Conservation (phyloP, 2,329 filamentous ascomycete species). For the Fusarium scirpi region DNA sequence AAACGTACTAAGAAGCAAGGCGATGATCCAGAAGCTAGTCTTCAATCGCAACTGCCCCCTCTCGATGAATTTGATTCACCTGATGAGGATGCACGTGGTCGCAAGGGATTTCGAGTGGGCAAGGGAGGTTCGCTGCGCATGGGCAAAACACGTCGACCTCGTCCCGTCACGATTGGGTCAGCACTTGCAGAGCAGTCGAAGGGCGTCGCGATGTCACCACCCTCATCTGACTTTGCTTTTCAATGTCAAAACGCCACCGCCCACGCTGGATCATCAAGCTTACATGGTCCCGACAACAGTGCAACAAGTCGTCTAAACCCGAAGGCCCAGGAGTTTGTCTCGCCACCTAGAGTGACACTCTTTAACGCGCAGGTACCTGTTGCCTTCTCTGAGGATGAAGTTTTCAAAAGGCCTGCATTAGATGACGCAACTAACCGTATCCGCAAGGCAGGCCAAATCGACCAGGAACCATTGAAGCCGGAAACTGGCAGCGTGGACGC, state of each 20-base stretch:
- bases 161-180: constrained; percentile 28
- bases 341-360: constrained; percentile 28
- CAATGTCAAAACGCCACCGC: constrained; percentile 1
- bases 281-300: background rate
- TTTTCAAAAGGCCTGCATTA: background rate
- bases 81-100: constrained; percentile 24
- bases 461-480: background rate
- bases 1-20: constrained; percentile 38
- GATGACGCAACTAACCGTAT: background rate
- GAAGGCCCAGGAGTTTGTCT: constrained; percentile 41
- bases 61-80: constrained; percentile 19
- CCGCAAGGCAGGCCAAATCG: background rate
- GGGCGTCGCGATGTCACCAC: constrained; percentile 9
- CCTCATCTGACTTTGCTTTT: constrained; percentile 33
- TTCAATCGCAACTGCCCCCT: background rate
- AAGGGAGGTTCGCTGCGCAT: constrained; percentile 53
- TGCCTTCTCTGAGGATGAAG: background rate
- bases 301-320: constrained; percentile 34
- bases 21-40: background rate
- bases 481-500: background rate
- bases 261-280: background rate
- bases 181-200: constrained; percentile 29
- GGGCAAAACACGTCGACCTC: constrained; percentile 48
- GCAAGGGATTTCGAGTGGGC: constrained; percentile 44
- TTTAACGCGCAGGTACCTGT: background rate